Base-by-base conservation (phyloP, 179 eudicot species). In the Sideroxylon spinosum region DNA sequence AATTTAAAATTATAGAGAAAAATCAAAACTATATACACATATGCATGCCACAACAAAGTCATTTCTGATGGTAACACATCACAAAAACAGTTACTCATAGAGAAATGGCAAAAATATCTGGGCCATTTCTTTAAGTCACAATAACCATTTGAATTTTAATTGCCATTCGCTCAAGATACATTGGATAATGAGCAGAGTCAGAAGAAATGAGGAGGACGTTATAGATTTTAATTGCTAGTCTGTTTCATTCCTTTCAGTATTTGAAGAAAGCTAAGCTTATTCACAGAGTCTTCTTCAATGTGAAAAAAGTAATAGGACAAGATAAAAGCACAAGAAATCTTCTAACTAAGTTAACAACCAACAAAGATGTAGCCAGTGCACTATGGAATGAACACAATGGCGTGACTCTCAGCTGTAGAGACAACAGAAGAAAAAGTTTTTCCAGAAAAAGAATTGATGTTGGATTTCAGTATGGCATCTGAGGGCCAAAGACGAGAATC, bases 361-460 rank as follows among this genome's bases (percentile, higher is more conserved):
- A 49, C 22, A 50, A 50, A 26, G 71, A 76, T 65, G 62, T 65
- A 75, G 37, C 49, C 23, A 48, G 61, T 16, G 26, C 77, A 26
- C 49, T 12, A 74, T 32, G 17, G 68, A 74, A 74, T 48, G 3
- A 63, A 64, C 13, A 67, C 17, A 64, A 73, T 29, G 2, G 25
- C 44, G 56, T 46, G 11, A 75, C 25, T 49, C 23, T 22, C 59
- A 76, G 60, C 23, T 49, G n/a, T 46, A 75, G 57, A 20, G 53
- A 22, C 37, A 50, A 52, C 44, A 25, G n/a, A 64, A 64, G 57
- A 44, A 65, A 52, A 2, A 46, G 20, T 46, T 67, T 75, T 22
- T 16, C 12, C 37, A 48, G 69, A 19, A 55, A 28, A 53, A 4
- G 25, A 72, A 0, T 0, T 14, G 12, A 4, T 10, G 23, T 50